phyloP scores from a whole-genome alignment of 202 grass and related monocot genomes.

The Zoysia matrella region DNA sequence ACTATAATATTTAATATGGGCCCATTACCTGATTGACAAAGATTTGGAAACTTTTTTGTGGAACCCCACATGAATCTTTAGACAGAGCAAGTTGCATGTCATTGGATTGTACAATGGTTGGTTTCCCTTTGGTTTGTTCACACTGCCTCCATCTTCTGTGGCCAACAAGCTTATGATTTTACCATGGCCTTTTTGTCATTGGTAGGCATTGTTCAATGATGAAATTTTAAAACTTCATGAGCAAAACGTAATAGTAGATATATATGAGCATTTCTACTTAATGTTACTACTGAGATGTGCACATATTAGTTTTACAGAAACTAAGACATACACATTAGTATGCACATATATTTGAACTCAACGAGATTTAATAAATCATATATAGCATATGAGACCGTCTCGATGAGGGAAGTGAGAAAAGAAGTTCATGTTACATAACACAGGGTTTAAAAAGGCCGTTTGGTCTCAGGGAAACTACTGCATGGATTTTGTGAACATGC shows the following conservation, averaged over 20 bases:
- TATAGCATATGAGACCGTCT: neutral
- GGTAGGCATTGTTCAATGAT: too few relatives aligned
- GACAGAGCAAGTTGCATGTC: constrained; percentile 21
- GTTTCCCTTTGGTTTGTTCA: constrained; percentile 5
- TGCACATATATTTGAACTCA: neutral
- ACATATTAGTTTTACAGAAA: neutral
- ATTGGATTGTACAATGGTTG: constrained; percentile 40
- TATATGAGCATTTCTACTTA: too few relatives aligned
- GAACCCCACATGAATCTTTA: constrained; percentile 48
- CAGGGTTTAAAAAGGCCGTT: neutral
- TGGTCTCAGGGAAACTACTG: neutral
- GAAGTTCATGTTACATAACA: neutral
- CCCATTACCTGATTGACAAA: constrained; percentile 30
- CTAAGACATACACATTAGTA: neutral
- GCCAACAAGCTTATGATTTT: too few relatives aligned
- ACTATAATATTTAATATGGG: neutral
- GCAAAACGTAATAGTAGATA: too few relatives aligned
- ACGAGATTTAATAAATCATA: neutral
- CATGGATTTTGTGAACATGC: neutral
- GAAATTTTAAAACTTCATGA: too few relatives aligned
- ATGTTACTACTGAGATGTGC: neutral
- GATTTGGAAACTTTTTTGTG: constrained; percentile 34
- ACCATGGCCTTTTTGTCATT: too few relatives aligned
- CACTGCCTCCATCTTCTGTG: neutral
- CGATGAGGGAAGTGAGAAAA: neutral